Evolutionary conservation across 495 filamentous ascomycete species (phyloP), one percentile per base, ranked within the genome.

Genomic region (Hypoxylon fragiforme): DNA sequence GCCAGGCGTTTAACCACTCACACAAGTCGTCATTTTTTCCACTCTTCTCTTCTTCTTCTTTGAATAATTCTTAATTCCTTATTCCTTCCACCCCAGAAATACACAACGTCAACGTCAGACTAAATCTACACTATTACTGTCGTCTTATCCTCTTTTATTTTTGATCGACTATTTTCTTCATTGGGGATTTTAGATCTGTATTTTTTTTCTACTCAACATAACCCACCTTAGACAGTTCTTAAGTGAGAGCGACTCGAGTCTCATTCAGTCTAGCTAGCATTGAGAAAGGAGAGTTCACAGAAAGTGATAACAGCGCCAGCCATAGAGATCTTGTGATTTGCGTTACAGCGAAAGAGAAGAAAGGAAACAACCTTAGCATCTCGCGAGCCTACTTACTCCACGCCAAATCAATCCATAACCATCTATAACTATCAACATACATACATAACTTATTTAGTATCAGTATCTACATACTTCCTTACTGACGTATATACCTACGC

Each of bases 21-120:
- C 56, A 51, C 51, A 57, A n/a, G 37, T 58, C 62, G 58, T 65
- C 52, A 56, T 43, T 57, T 62, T 57, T 65, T 52, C 65, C 59
- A 52, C 49, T 58, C 62, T 60, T 62, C 51, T 50, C 34, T 44
- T 56, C 34, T 41, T 45, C 16, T 43, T 32, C 31, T 42, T 62
- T 52, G 44, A 47, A 61, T 55, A 56, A 62, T 60, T 53, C 50
- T 45, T 48, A n/a, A n/a, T n/a, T n/a, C n/a, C n/a, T n/a, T n/a
- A n/a, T n/a, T 28, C 24, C 24, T 28, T 9, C 24, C 24, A 28
- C 24, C 24, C 24, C 26, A 43, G 43, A 54, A 13, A 48, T 9
- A 28, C 4, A 28, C 24, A 28, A 28, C 24, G 9, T 26, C 47
- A 38, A 60, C 44, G 26, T 16, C 20, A 26, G 49, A 18, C 30